phyloP scores from a whole-genome alignment of 148 eudicot genomes.

The Silene uniflora region DNA sequence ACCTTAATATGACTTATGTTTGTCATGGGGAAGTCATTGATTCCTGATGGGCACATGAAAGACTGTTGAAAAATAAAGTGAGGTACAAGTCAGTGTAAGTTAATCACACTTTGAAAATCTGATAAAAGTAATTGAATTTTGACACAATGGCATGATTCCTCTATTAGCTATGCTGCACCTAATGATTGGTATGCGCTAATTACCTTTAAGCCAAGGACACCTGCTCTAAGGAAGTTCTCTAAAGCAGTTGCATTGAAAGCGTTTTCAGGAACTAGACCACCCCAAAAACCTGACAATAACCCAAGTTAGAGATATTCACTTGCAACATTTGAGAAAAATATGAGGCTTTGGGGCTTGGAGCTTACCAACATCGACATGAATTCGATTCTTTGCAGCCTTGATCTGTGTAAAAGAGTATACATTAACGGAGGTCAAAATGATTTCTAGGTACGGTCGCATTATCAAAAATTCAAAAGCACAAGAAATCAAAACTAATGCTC shows the following conservation, averaged over 20 bases:
- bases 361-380: conserved; percentile 92
- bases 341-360: not conserved
- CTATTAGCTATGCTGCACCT: not conserved
- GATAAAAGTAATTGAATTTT: not conserved
- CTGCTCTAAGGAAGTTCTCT: conserved; percentile 71
- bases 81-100: not conserved
- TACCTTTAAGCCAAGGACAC: conserved; percentile 96
- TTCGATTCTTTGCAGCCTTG: conserved; percentile 66
- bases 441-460: not conserved
- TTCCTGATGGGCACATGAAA: conserved; percentile 98
- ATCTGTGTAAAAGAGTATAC: conserved; percentile 41
- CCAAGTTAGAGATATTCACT: not conserved
- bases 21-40: conserved; percentile 98
- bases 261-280: conserved; percentile 97
- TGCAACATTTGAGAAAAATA: not conserved
- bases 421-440: conserved; percentile 3
- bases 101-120: not conserved
- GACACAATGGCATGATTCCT: not conserved
- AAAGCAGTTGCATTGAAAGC: conserved; percentile 70
- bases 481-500: no score
- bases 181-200: not conserved
- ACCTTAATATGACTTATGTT: conserved; percentile 83
- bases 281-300: conserved; percentile 83
- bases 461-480: no score
- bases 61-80: conserved; percentile 47